Evolutionary conservation across 2,329 filamentous ascomycete genomes (phyloP).

Genomic region (Hypoxylon rubiginosum): DNA sequence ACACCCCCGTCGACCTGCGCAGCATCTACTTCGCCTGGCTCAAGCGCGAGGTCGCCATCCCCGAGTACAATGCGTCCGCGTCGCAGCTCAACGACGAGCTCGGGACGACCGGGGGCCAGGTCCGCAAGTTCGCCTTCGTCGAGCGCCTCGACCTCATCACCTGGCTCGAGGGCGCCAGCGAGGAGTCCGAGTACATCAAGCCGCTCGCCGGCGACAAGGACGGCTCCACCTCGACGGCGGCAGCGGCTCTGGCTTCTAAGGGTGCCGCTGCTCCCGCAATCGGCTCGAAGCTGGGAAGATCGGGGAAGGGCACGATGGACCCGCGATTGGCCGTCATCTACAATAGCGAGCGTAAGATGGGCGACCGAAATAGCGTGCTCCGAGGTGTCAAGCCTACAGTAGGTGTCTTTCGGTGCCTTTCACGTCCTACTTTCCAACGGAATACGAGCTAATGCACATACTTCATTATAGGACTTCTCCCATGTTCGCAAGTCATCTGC

Average conservation of each 20-base stretch:
- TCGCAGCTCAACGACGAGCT: conserved; percentile 85
- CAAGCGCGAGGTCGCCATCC: conserved; percentile 90
- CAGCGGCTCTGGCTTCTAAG: conserved; percentile 55
- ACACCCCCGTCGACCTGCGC: conserved; percentile 83
- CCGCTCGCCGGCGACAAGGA: conserved; percentile 78
- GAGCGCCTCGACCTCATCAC: conserved; percentile 92
- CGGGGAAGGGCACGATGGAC: conserved; percentile 78
- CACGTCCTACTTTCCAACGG: not conserved
- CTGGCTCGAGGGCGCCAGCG: conserved; percentile 90
- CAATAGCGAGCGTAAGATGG: conserved; percentile 89
- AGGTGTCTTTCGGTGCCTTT: conserved; percentile 58
- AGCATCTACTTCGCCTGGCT: conserved; percentile 97
- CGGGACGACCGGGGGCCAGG: conserved; percentile 73
- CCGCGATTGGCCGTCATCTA: conserved; percentile 90
- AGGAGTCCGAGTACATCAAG: conserved; percentile 94
- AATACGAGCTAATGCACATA: conserved; percentile 11
- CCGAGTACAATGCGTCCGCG: conserved; percentile 90
- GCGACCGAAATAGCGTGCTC: conserved; percentile 89
- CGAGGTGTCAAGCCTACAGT: conserved; percentile 91
- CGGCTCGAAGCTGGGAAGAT: conserved; percentile 62
- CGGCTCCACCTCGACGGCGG: conserved; percentile 59
- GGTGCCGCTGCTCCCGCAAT: conserved; percentile 57
- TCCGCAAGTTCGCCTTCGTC: conserved; percentile 91
- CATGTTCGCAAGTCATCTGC: conserved; percentile 89
- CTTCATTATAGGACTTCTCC: conserved; percentile 86